Evolutionary conservation across 2,329 filamentous ascomycete genomes (phyloP), one percentile per base, ranked within the genome.

Genomic region (Coniochaeta sp.): DNA sequence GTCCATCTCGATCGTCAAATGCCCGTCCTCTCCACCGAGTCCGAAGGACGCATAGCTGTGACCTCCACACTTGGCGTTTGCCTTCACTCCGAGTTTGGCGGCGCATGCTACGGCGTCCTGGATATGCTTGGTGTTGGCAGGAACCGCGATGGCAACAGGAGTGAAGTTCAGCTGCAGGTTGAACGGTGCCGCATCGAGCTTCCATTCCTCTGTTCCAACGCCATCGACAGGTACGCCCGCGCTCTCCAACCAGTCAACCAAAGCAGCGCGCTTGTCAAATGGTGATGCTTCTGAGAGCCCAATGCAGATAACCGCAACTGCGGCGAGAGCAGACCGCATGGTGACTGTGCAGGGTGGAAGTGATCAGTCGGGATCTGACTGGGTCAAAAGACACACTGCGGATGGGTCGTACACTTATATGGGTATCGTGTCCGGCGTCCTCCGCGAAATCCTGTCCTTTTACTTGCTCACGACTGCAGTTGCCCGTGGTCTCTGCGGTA

Each of bases 21-120:
- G 68, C 3, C 74, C 75, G 52, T 78, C 66, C 57, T 75, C 68
- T 7, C 75, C 75, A 27, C 75, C 74, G 1, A 74, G 68, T 4
- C 73, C 73, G 53, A 71, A 73, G 0, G 71, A 74, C 1, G 71
- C 75, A 55, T 79, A 80, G 3, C 71, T 75, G 60, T 79, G 77
- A 4, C 76, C 77, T 27, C 76, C 76, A 50, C 71, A 70, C 55
- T 73, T 74, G 27, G 75, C 70, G 49, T 72, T 75, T 13, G 77
- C 72, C 60, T 74, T 75, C 52, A 75, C 56, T 6, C 65, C 64
- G n/a, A 64, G 59, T 53, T 68, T 55, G 6, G 60, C 61, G 30
- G 73, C 76, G 56, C 75, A 79, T 4, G 63, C 58, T 6, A 80
- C 71, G 6, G 74, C 72, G 51, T 71, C 68, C 46, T 72, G 71